phyloP scores from a whole-genome alignment of 179 eudicot species.

The Heliamphora pulchella region DNA sequence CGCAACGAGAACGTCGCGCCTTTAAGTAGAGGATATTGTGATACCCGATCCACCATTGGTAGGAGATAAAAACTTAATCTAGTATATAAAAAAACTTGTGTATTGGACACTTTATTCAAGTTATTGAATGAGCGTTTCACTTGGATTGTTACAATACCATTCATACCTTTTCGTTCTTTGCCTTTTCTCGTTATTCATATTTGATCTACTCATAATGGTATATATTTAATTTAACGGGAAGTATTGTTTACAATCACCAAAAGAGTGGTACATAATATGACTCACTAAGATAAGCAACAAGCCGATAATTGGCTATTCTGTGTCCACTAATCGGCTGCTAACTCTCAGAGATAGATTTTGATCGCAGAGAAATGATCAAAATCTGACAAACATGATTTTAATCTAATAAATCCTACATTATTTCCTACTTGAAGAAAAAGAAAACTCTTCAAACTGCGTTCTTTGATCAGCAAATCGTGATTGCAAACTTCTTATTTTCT shows the following conservation, averaged over 20 bases:
- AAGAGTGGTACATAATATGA: slow-evolving; percentile 15
- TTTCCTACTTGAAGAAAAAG: slow-evolving; percentile 24
- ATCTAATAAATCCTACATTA: slow-evolving; percentile 24
- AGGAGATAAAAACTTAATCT: no score
- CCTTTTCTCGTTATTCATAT: neutral
- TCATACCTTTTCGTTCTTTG: neutral
- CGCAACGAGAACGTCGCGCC: no score
- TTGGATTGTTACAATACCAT: no score
- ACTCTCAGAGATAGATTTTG: neutral
- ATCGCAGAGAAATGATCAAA: slow-evolving; percentile 11
- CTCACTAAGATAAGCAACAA: no score
- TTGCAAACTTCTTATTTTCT: no score
- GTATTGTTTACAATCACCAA: slow-evolving; percentile 15
- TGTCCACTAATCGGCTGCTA: neutral
- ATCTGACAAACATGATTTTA: slow-evolving; percentile 22
- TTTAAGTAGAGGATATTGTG: no score
- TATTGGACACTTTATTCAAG: no score
- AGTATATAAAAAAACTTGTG: no score
- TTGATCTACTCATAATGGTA: neutral
- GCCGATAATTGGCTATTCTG: no score
- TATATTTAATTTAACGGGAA: neutral
- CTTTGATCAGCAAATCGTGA: neutral
- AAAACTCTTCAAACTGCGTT: slow-evolving; percentile 23
- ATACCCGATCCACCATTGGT: no score
- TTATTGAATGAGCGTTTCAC: no score